Evolutionary conservation across 2,329 filamentous ascomycete genomes (phyloP).

Genomic region (Colletotrichum tanaceti): DNA sequence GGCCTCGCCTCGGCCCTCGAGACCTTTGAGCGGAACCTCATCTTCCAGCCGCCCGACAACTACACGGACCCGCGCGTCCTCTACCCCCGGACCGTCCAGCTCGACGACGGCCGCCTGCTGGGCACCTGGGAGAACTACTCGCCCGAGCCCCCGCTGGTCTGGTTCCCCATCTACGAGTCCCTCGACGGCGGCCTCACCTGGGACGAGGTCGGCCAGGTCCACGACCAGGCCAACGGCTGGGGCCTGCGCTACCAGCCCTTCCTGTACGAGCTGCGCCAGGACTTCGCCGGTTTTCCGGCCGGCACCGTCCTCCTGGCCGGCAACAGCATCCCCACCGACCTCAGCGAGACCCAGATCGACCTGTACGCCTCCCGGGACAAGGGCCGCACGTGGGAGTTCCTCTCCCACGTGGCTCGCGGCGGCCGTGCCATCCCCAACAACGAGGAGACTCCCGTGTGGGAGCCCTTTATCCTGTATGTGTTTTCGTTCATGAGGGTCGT

Average conservation of each 20-base stretch:
- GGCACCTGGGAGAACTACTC: constrained; percentile 69
- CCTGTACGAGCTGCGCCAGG: constrained; percentile 71
- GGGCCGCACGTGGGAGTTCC: constrained; percentile 74
- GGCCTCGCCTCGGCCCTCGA: constrained; percentile 38
- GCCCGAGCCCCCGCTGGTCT: constrained; percentile 64
- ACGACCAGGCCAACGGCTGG: constrained; percentile 72
- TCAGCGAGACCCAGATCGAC: constrained; percentile 74
- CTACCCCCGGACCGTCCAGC: constrained; percentile 58
- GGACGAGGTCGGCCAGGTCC: constrained; percentile 71
- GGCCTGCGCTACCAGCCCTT: constrained; percentile 77
- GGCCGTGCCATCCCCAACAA: constrained; percentile 72
- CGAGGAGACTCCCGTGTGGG: constrained; percentile 77
- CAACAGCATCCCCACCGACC: constrained; percentile 68
- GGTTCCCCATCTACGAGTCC: constrained; percentile 66
- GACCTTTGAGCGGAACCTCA: constrained; percentile 47
- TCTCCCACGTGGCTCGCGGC: constrained; percentile 73
- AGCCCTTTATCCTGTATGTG: constrained; percentile 70
- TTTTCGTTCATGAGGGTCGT: no score
- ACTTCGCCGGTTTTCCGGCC: constrained; percentile 66
- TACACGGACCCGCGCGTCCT: constrained; percentile 58
- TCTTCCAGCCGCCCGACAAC: constrained; percentile 57
- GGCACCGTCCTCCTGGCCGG: constrained; percentile 74
- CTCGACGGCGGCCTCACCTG: constrained; percentile 69
- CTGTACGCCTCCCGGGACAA: constrained; percentile 73
- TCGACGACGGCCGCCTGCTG: constrained; percentile 60